phyloP scores from a whole-genome alignment of 352 stramenopile genomes.

The Phytophthora chlamydospora region DNA sequence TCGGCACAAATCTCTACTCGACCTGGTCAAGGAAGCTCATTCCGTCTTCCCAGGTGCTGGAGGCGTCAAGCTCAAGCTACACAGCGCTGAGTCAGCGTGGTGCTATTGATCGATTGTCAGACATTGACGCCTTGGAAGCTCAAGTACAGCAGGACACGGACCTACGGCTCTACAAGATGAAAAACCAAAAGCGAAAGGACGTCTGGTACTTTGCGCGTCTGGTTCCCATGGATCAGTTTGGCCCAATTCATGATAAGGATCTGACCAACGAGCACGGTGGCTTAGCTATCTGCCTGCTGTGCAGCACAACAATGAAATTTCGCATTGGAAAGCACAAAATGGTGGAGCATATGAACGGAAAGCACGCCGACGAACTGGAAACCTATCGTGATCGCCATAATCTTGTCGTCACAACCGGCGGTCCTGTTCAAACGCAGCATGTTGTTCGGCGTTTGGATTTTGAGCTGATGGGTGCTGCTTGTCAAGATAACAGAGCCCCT shows the following conservation, averaged over 20 bases:
- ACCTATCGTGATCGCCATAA: background rate
- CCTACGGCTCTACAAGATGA: slow-evolving; percentile 1
- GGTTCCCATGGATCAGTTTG: background rate
- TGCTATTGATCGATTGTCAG: too few relatives aligned
- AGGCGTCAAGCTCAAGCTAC: too few relatives aligned
- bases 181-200: slow-evolving; percentile 6
- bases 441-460: too few relatives aligned
- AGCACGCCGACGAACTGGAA: background rate
- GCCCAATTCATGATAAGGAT: background rate
- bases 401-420: too few relatives aligned
- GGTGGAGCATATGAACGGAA: slow-evolving; percentile 1
- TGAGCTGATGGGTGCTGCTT: background rate
- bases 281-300: slow-evolving; percentile 3
- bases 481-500: background rate
- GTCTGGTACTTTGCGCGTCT: slow-evolving; percentile 13
- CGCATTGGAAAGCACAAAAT: slow-evolving; percentile 13
- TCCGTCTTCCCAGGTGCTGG: too few relatives aligned
- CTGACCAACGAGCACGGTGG: slow-evolving; percentile 7
- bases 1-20: too few relatives aligned
- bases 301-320: slow-evolving; percentile 4
- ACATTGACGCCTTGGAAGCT: too few relatives aligned
- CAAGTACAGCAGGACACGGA: background rate
- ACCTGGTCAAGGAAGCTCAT: too few relatives aligned
- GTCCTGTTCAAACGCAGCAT: too few relatives aligned
- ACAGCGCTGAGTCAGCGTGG: too few relatives aligned